Evolutionary conservation across 805 yeast genomes (phyloP).

Genomic region (Yamadazyma phyllophila): DNA sequence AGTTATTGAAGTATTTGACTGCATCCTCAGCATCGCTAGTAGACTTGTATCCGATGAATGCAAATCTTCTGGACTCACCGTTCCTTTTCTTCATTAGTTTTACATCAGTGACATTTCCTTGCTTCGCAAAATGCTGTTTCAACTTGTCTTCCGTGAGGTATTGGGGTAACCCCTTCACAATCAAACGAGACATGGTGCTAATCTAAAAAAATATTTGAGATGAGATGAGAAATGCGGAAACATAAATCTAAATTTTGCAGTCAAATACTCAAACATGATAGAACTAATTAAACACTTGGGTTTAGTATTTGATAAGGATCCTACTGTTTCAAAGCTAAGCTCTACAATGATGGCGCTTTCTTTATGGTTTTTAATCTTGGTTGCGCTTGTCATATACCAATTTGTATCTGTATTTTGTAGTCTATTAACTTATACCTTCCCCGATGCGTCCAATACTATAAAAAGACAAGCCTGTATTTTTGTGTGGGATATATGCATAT

Average conservation of each 20-base stretch:
- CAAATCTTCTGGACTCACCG: conserved; percentile 91
- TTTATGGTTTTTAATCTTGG: conserved; percentile 17
- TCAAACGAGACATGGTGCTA: conserved; percentile 73
- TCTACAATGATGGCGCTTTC: conserved; percentile 17
- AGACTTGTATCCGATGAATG: conserved; percentile 84
- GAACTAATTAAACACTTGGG: conserved; percentile 36
- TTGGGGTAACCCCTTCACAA: conserved; percentile 84
- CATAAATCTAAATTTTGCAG: conserved; percentile 4
- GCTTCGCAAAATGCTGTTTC: conserved; percentile 56
- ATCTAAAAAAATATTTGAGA: conserved; percentile 8
- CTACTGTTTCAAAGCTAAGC: conserved; percentile 8
- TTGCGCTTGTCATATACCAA: conserved; percentile 20
- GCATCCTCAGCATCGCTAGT: conserved; percentile 75
- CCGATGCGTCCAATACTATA: conserved; percentile 19
- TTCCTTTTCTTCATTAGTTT: conserved; percentile 74
- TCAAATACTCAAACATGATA: conserved; percentile 14
- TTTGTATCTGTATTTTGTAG: conserved; percentile 17
- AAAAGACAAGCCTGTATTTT: conserved; percentile 17
- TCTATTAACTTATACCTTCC: conserved; percentile 13
- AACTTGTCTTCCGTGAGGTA: conserved; percentile 74
- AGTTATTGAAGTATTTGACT: conserved; percentile 66
- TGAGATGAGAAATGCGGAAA: conserved; percentile 4
- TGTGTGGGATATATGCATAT: conserved; percentile 32
- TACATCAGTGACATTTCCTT: conserved; percentile 81
- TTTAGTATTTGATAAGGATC: conserved; percentile 18